These are phyloP conservation scores for Mycena amicta DNA, from an alignment of 768 basidiomycete species.

Conservation along the genomic window DNA sequence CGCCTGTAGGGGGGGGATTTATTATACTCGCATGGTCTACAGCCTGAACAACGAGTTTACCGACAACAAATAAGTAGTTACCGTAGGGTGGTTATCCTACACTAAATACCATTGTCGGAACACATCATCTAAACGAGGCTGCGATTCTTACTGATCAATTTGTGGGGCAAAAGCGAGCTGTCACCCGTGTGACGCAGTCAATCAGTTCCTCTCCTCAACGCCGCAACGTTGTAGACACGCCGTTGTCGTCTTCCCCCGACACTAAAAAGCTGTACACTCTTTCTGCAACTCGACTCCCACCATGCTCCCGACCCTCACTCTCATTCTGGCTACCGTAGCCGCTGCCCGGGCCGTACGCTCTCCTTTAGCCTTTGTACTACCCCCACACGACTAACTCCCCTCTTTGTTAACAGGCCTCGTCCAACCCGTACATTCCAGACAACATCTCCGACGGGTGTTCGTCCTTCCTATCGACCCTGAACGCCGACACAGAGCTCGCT, in stretches of 20 bases:
- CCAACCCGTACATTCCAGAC: conserved; percentile 65
- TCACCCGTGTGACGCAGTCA: not conserved
- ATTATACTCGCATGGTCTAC: no score
- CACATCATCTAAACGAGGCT: no score
- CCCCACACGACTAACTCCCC: no score
- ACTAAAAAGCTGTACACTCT: conserved; percentile 52
- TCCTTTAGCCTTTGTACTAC: not conserved
- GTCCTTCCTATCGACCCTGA: conserved; percentile 61
- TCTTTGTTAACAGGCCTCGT: conserved; percentile 17
- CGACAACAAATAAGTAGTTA: no score
- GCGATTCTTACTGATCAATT: no score
- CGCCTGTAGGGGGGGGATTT: no score
- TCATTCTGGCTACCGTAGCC: conserved; percentile 52
- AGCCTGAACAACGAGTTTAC: no score
- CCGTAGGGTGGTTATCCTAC: no score
- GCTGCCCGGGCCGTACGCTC: conserved; percentile 51
- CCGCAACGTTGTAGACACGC: conserved; percentile 30
- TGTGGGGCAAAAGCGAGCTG: no score
- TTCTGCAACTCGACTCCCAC: conserved; percentile 30
- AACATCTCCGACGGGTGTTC: conserved; percentile 59
- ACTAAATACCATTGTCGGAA: no score
- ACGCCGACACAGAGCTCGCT: conserved; percentile 58
- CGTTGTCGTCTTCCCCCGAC: conserved; percentile 27
- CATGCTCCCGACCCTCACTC: conserved; percentile 28
- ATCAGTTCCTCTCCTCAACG: conserved; percentile 20